Percentiles rank a stretch among this genome's conserved stretches.
phyloP scores from a whole-genome alignment of 2,329 filamentous ascomycete species.

The Chrysosporium queenslandicum region DNA sequence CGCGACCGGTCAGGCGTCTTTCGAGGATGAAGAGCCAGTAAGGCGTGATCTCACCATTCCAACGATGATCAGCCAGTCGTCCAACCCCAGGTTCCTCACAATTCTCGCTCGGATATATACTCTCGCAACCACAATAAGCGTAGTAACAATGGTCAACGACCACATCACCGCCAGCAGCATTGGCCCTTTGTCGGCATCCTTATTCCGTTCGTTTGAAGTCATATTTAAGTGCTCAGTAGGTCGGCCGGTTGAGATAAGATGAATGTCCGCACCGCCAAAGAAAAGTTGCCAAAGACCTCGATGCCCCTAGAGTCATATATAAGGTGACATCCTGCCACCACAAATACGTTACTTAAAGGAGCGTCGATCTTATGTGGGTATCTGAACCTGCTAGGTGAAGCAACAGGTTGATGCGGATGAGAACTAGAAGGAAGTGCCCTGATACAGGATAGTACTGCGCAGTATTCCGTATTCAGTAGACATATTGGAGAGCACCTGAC shows the following conservation, averaged over 20 bases:
- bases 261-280: too few species aligned
- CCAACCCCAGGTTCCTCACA: constrained; percentile 27
- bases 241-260: neutral
- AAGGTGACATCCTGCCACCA: too few species aligned
- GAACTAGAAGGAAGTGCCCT: too few species aligned
- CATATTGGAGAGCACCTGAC: too few species aligned
- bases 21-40: neutral
- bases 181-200: constrained; percentile 27
- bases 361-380: neutral
- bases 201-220: constrained; percentile 11
- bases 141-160: constrained; percentile 25
- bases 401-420: too few species aligned
- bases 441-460: too few species aligned
- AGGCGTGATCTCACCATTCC: constrained; percentile 24
- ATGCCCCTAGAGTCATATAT: neutral
- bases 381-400: too few species aligned
- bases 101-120: constrained; percentile 28
- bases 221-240: neutral
- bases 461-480: too few species aligned
- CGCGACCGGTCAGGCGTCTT: neutral
- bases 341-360: too few species aligned
- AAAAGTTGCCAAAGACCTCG: neutral
- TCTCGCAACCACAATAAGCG: constrained; percentile 26
- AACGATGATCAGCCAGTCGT: constrained; percentile 32
- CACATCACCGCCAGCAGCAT: constrained; percentile 27